A percentile compares a stretch with the other conserved stretches of the same genome.
Conservation (phyloP, 2,329 filamentous ascomycete genomes). For the Ascochyta koolunga region DNA sequence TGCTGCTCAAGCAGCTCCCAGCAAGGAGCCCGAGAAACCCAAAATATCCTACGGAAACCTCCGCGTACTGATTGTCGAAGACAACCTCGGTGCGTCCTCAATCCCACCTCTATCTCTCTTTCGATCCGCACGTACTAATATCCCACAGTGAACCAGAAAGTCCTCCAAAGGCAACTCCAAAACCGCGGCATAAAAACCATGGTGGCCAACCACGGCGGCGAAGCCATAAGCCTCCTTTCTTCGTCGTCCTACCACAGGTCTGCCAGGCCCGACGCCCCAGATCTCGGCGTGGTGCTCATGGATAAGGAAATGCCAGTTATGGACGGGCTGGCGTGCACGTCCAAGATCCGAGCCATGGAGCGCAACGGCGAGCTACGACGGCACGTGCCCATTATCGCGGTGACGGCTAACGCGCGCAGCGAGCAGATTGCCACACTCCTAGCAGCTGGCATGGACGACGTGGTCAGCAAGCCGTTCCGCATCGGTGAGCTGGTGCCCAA, state of each 20-base stretch:
- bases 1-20: conserved; percentile 28
- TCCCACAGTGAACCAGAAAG: conserved; percentile 55
- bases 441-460: conserved; percentile 54
- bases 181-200: conserved; percentile 55
- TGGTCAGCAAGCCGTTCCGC: conserved; percentile 59
- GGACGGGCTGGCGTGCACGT: conserved; percentile 49
- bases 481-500: conserved; percentile 58
- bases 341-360: conserved; percentile 47
- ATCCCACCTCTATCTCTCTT: no score
- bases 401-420: conserved; percentile 50
- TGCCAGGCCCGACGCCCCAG: conserved; percentile 27
- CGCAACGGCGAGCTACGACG: conserved; percentile 38
- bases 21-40: conserved; percentile 5
- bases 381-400: conserved; percentile 51
- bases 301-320: conserved; percentile 53
- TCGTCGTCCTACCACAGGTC: conserved; percentile 52
- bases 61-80: conserved; percentile 52
- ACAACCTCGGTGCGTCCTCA: conserved; percentile 41
- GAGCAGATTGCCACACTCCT: conserved; percentile 50
- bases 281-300: conserved; percentile 46
- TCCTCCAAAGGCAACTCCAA: conserved; percentile 57
- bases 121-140: background rate
- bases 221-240: conserved; percentile 54
- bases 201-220: conserved; percentile 58
- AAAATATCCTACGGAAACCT: conserved; percentile 28